Conservation (phyloP, 2,329 filamentous ascomycete species). For the Macrophomina pseudophaseolina region DNA sequence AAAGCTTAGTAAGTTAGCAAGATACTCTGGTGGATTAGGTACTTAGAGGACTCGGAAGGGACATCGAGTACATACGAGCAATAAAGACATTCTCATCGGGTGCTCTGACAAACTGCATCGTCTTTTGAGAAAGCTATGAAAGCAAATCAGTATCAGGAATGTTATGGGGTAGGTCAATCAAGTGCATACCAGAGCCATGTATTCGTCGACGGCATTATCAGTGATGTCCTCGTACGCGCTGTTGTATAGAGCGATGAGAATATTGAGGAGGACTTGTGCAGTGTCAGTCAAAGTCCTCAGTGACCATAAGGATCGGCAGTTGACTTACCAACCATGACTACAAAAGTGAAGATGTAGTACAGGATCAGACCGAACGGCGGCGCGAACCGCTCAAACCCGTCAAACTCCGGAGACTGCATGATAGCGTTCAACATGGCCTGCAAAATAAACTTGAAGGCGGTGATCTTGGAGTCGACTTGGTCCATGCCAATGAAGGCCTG, state of each 20-base stretch:
- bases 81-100: conserved; percentile 99
- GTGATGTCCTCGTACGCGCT: conserved; percentile 95
- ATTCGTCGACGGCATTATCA: conserved; percentile 91
- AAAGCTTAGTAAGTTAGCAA: conserved; percentile 56
- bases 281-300: neutral
- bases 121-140: conserved; percentile 66
- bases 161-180: no score
- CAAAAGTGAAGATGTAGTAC: conserved; percentile 97
- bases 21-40: neutral
- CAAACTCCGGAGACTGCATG: conserved; percentile 90
- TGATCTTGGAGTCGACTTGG: conserved; percentile 70
- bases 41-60: conserved; percentile 37
- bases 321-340: conserved; percentile 75
- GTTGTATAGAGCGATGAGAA: conserved; percentile 97
- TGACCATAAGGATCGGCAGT: neutral
- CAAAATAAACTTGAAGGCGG: conserved; percentile 72
- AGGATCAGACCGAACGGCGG: conserved; percentile 93
- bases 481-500: conserved; percentile 95
- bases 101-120: conserved; percentile 94
- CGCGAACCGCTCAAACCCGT: conserved; percentile 85
- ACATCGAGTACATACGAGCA: conserved; percentile 56
- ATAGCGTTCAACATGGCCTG: conserved; percentile 87
- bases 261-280: conserved; percentile 75
- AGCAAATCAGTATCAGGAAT: neutral
- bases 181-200: conserved; percentile 69